Conservation (phyloP, 106 monocot genomes). For the Dactylorhiza incarnata region DNA sequence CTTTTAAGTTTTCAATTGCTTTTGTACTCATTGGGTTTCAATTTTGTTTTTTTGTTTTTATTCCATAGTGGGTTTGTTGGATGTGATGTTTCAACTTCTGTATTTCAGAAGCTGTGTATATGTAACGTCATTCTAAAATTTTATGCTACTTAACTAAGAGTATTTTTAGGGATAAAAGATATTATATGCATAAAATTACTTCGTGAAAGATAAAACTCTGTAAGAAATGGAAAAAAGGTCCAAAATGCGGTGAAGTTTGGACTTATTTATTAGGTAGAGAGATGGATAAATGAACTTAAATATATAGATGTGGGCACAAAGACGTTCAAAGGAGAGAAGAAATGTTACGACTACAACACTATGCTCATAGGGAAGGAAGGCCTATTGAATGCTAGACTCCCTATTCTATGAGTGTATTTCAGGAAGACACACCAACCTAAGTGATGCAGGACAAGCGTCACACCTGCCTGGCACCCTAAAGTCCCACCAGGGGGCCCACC, state of each 20-base stretch:
- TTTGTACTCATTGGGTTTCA: neutral
- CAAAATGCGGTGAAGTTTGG: neutral
- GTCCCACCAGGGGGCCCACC: no score
- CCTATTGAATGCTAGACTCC: no score
- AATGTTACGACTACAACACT: no score
- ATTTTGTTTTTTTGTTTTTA: neutral
- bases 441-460: no score
- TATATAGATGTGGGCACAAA: neutral
- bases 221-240: neutral
- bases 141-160: neutral
- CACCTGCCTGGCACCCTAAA: no score
- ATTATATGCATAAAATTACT: neutral
- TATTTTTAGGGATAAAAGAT: neutral
- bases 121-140: neutral
- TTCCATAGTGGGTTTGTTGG: neutral
- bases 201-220: neutral
- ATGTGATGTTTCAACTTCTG: neutral
- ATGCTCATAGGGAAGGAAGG: no score
- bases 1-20: neutral
- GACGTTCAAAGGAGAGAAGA: neutral
- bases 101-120: neutral
- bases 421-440: no score
- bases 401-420: no score
- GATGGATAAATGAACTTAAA: neutral
- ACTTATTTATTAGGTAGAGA: neutral